These are phyloP conservation scores for Rhexocercosporidium sp. DNA, from an alignment of 2,329 filamentous ascomycete genomes.

Conservation along the genomic window DNA sequence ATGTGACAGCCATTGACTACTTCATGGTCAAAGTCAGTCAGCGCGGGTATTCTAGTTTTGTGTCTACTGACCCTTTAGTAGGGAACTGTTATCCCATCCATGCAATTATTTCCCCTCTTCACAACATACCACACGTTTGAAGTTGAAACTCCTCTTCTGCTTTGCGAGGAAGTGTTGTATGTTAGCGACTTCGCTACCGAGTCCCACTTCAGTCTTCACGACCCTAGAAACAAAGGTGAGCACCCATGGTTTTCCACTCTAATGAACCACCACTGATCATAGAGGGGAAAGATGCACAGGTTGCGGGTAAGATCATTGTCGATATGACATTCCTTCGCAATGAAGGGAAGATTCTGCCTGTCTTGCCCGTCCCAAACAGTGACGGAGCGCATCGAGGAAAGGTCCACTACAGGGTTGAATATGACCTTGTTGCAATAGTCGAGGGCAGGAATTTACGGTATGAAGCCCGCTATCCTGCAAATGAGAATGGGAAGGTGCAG, in stretches of 20 bases:
- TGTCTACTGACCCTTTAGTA: slow-evolving; percentile 8
- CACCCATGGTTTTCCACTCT: background rate
- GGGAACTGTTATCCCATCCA: slow-evolving; percentile 19
- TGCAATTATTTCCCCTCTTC: slow-evolving; percentile 16
- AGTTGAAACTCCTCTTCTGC: slow-evolving; percentile 12
- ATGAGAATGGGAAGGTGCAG: slow-evolving; percentile 2
- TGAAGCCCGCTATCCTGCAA: slow-evolving; percentile 27
- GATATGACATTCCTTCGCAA: slow-evolving; percentile 33
- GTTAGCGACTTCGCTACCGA: slow-evolving; percentile 25
- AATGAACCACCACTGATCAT: background rate
- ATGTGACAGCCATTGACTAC: slow-evolving; percentile 29
- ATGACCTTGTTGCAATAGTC: slow-evolving; percentile 29
- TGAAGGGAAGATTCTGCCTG: slow-evolving; percentile 17
- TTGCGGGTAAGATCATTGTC: slow-evolving; percentile 24
- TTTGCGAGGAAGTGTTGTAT: slow-evolving; percentile 32
- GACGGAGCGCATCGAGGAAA: background rate
- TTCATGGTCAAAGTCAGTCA: slow-evolving; percentile 28
- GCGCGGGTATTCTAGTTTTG: background rate
- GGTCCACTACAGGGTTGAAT: slow-evolving; percentile 24
- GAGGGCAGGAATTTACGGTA: slow-evolving; percentile 31
- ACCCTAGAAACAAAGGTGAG: slow-evolving; percentile 23
- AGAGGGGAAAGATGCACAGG: slow-evolving; percentile 22
- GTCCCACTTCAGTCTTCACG: slow-evolving; percentile 15
- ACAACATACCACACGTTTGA: slow-evolving; percentile 22
- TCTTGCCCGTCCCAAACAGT: background rate